Conservation (phyloP, 2,329 filamentous ascomycete genomes). For the Apiospora sp. region DNA sequence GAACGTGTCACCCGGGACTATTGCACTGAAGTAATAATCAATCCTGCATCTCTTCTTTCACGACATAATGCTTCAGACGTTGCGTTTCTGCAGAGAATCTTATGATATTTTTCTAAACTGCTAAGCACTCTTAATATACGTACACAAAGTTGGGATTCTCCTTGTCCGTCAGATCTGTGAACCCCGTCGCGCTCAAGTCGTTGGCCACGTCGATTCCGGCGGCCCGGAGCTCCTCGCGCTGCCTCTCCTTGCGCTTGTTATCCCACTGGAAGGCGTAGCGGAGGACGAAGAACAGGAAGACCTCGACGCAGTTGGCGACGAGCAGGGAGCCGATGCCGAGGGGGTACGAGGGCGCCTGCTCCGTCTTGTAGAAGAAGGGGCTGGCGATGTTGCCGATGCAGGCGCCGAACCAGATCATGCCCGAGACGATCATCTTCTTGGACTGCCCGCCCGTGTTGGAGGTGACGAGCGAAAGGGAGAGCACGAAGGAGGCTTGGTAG, state of each 20-base stretch:
- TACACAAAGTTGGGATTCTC: constrained; percentile 42
- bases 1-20: not conserved
- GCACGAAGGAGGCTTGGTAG: constrained; percentile 59
- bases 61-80: not conserved
- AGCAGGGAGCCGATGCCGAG: constrained; percentile 59
- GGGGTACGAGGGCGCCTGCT: constrained; percentile 55
- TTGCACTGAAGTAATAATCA: not conserved
- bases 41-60: too few relatives aligned
- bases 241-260: constrained; percentile 50
- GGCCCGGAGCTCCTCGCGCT: constrained; percentile 44
- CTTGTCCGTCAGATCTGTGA: constrained; percentile 46
- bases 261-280: constrained; percentile 48
- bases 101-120: not conserved
- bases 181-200: constrained; percentile 43
- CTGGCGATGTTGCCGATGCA: constrained; percentile 57
- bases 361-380: constrained; percentile 53
- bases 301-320: constrained; percentile 54
- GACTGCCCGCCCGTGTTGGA: constrained; percentile 57
- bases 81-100: not conserved
- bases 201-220: constrained; percentile 30
- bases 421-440: constrained; percentile 56
- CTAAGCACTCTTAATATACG: constrained; percentile 25
- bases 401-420: constrained; percentile 55
- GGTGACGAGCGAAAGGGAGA: constrained; percentile 60
- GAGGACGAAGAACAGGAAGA: constrained; percentile 49